Conservation (phyloP, 2,329 filamentous ascomycete genomes). For the Aspergillus floridensis region DNA sequence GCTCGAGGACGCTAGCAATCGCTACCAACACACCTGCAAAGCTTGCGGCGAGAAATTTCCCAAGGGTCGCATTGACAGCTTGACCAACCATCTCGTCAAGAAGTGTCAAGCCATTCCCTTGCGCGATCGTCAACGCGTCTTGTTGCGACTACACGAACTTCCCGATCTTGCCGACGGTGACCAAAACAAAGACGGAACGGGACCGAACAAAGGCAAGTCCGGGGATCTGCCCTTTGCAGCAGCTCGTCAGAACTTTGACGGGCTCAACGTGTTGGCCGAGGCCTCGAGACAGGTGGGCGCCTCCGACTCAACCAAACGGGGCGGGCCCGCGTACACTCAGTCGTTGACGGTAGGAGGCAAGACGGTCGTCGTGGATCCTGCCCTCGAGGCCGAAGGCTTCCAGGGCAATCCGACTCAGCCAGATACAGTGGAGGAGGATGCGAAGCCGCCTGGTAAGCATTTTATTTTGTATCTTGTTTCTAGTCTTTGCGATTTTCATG, state of each 20-base stretch:
- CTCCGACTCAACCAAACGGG: constrained; percentile 46
- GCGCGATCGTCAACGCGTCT: constrained; percentile 71
- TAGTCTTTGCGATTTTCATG: neutral
- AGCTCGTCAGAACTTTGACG: constrained; percentile 66
- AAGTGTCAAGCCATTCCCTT: constrained; percentile 78
- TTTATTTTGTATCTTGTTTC: neutral
- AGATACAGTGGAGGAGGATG: constrained; percentile 27
- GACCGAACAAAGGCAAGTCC: constrained; percentile 35
- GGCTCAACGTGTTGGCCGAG: constrained; percentile 81
- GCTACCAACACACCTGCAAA: constrained; percentile 89
- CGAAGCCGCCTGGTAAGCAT: constrained; percentile 24
- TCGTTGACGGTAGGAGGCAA: constrained; percentile 42
- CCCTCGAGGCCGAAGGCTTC: constrained; percentile 42
- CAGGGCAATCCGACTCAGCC: constrained; percentile 31
- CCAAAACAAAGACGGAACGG: constrained; percentile 39
- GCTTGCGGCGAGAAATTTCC: constrained; percentile 84
- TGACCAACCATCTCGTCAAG: constrained; percentile 78
- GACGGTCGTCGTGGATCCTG: constrained; percentile 44
- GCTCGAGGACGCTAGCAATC: constrained; percentile 83
- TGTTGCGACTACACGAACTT: constrained; percentile 69
- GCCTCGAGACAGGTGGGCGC: constrained; percentile 75
- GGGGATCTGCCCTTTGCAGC: constrained; percentile 43
- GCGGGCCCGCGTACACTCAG: constrained; percentile 38
- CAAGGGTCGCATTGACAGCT: constrained; percentile 80
- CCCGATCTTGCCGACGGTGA: constrained; percentile 50